Evolutionary conservation across 2,329 filamentous ascomycete genomes (phyloP), one percentile per base, ranked within the genome.

Genomic region (Fusarium sulawesiense): DNA sequence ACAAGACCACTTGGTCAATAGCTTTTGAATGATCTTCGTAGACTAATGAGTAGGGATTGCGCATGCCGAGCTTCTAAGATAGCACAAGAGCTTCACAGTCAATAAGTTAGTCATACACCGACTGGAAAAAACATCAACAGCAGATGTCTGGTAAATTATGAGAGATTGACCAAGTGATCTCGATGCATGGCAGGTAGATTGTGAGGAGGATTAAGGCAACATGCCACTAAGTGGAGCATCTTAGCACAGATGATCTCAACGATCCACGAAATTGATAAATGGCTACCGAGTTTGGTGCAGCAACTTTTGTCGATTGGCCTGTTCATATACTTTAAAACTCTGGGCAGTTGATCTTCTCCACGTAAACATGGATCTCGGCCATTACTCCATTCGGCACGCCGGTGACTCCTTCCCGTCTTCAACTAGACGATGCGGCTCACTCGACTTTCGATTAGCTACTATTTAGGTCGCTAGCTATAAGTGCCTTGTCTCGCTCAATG

Each of bases 321-420:
- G 4, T 45, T 6, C 18, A 37, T 37, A n/a, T 37, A 37, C 9
- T 37, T 37, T 37, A n/a, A 37, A 37, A 37, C 18, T 37, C 34
- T 37, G 34, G 20, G 11, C 16, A 18, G 13, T 20, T 30, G 30
- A 25, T 60, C 23, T 14, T 40, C 2, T 8, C 8, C 37, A 27
- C 18, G 16, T 16, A 44, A 16, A 29, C 25, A 54, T 9, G 32
- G 10, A 10, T 46, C 1, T 62, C 61, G 59, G 50, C 11, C n/a
- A 29, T 23, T 64, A 44, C 62, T 61, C 20, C 34, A n/a, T 66
- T 50, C 8, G 62, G 23, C 29, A 50, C 37, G 59, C 50, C 47
- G 59, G 25, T 64, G 54, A 53, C 48, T 32, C 60, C 13, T 32
- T 59, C n/a, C 41, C 34, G 10, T 13, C 23, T 37, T 30, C 7